Base-by-base conservation (phyloP, 257 asterid species). In the Henckelia pumila region DNA sequence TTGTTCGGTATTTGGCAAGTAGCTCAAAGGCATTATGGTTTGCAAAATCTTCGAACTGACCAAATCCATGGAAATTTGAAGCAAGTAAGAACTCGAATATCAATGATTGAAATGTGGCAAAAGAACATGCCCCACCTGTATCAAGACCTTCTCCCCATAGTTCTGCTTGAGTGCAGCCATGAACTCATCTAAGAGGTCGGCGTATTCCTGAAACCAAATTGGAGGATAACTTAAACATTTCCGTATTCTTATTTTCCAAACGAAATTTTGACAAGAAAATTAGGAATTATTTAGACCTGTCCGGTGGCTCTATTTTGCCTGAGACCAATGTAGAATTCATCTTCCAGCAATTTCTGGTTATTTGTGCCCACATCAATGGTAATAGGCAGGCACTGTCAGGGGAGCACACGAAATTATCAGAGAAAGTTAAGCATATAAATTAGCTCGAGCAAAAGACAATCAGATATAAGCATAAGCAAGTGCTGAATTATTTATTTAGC, bases 291-390 rank as follows among this genome's bases (percentile, higher is more conserved):
- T 28, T 63, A 58, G 59, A 91, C 97, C 96, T 85, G 63, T 21
- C 95, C 98, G 35, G 90, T 92, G 59, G 91, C 92, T 82, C 96
- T 82, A 23, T 75, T 87, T 64, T 87, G 95, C 82, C 76, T 86
- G 33, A 89, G 89, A 67, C 98, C 98, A 69, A 87, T 92, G 78
- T 89, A 92, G 77, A 78, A 92, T 76, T 92, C 98, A 61, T 92
- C 96, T 1, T 92, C 92, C 73, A 92, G 72, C 67, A 92, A 76
- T 73, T 72, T 77, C 85, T 83, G 71, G 63, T 92, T 92, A 79
- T 92, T 92, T 55, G 98, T 89, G 66, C 98, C 98, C 47, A 92
- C 98, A 64, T 92, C 98, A 52, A 89, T 82, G 56, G 96, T 92
- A 64, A 92, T 76, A 72, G 98, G 98, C 72, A 92, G 80, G 71